These are phyloP conservation scores for Pulicaria dysenterica DNA, from an alignment of 129 eudicot genomes.

Conservation along the genomic window DNA sequence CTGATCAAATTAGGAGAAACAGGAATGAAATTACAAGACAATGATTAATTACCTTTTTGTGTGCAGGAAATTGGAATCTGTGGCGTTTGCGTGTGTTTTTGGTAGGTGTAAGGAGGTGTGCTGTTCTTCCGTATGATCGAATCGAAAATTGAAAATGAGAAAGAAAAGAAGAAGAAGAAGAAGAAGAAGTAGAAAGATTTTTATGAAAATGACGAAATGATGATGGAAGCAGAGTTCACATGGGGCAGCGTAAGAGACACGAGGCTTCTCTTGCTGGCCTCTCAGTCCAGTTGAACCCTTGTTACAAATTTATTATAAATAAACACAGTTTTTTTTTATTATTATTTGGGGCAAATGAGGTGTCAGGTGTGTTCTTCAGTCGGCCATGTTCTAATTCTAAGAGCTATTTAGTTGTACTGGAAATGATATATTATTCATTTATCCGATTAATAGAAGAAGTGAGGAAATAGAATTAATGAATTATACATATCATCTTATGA, in stretches of 20 bases:
- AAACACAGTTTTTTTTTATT: neutral
- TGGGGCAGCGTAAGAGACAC: slow-evolving; percentile 38
- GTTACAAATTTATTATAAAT: neutral
- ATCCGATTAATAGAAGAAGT: no score
- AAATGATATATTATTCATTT: no score
- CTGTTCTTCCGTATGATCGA: slow-evolving; percentile 11
- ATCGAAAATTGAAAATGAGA: no score
- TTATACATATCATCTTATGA: no score
- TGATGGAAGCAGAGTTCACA: slow-evolving; percentile 32
- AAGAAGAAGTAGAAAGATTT: slow-evolving; percentile 6
- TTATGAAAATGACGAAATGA: slow-evolving; percentile 4
- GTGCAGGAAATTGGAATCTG: neutral
- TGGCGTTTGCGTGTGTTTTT: slow-evolving; percentile 16
- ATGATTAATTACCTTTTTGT: slow-evolving; percentile 21
- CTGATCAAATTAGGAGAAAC: neutral
- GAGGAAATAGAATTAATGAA: no score
- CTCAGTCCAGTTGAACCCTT: slow-evolving; percentile 12
- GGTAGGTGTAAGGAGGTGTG: slow-evolving; percentile 12
- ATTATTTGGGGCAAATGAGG: neutral
- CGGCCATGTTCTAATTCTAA: neutral
- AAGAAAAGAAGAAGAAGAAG: no score
- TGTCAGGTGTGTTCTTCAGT: neutral
- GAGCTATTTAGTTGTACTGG: no score
- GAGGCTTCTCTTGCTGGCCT: slow-evolving; percentile 35
- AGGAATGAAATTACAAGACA: neutral